A percentile compares a stretch with the other conserved stretches of the same genome.
Conservation (phyloP, 345 rosid genomes). For the Aquilaria malaccensis region DNA sequence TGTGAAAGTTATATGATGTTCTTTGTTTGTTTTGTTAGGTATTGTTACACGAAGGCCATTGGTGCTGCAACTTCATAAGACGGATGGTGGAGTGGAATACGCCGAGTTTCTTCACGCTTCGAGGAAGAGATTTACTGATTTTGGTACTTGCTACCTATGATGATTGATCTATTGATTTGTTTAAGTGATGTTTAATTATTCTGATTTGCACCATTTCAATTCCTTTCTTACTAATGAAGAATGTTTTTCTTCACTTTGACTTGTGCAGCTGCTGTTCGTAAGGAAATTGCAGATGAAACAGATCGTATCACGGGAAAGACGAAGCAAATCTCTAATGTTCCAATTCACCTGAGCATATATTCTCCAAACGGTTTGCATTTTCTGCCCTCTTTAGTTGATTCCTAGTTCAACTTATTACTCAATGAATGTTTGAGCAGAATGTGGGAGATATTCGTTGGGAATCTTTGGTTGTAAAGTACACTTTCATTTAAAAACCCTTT, state of each 20-base stretch:
- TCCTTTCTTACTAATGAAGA: not conserved
- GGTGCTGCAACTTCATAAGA: conserved; percentile 95
- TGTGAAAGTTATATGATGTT: not conserved
- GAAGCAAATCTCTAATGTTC: conserved; percentile 55
- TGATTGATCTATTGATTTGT: not conserved
- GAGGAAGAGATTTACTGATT: conserved; percentile 68
- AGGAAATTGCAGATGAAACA: conserved; percentile 62
- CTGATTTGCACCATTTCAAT: not conserved
- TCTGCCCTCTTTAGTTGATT: conserved; percentile 3
- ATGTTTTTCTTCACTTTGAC: conserved; percentile 12
- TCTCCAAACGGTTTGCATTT: conserved; percentile 11
- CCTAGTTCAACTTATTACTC: too few species aligned
- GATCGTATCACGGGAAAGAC: conserved; percentile 64
- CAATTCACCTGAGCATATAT: conserved; percentile 60
- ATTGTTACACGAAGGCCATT: conserved; percentile 96
- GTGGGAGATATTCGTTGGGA: too few species aligned
- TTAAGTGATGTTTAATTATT: not conserved
- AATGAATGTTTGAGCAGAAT: too few species aligned
- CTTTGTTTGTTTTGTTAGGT: conserved; percentile 32
- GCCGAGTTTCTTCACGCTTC: conserved; percentile 98
- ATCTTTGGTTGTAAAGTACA: not conserved
- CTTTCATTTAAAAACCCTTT: not conserved
- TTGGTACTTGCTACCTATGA: conserved; percentile 45
- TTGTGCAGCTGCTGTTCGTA: conserved; percentile 49
- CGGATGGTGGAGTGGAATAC: conserved; percentile 63